Percentiles rank a stretch among this genome's conserved stretches.
Conservation (phyloP, 495 filamentous ascomycete species). For the Trypethelium eluteriae region DNA sequence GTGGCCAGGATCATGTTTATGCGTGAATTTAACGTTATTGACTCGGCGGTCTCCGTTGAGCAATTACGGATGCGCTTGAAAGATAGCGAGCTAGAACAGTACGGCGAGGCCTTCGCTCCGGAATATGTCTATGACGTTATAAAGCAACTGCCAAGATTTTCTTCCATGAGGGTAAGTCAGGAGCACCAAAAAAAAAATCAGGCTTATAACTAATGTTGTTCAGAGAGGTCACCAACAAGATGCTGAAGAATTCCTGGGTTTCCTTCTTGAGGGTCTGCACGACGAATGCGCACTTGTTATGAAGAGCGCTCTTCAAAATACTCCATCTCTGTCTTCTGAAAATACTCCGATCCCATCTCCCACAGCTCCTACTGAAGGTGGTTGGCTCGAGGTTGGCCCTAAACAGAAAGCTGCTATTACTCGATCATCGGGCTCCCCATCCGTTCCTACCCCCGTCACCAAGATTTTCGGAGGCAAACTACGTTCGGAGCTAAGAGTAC, state of each 20-base stretch:
- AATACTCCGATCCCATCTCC: constrained; percentile 39
- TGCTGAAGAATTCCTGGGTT: constrained; percentile 94
- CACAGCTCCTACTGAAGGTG: constrained; percentile 39
- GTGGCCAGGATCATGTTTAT: constrained; percentile 83
- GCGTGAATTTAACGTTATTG: constrained; percentile 80
- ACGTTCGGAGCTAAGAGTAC: constrained; percentile 79
- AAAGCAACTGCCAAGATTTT: constrained; percentile 73
- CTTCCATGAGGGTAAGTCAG: constrained; percentile 71
- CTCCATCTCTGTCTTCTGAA: constrained; percentile 33
- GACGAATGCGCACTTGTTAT: constrained; percentile 82
- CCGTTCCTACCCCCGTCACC: constrained; percentile 72
- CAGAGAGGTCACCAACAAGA: constrained; percentile 95
- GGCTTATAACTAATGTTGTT: constrained; percentile 27
- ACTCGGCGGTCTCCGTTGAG: constrained; percentile 66
- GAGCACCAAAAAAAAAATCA: neutral
- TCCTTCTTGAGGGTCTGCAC: constrained; percentile 84
- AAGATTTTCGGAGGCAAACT: constrained; percentile 92
- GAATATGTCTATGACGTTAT: constrained; percentile 96
- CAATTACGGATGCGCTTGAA: constrained; percentile 67
- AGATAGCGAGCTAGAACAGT: constrained; percentile 75
- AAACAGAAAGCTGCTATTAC: constrained; percentile 84
- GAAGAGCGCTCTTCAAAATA: constrained; percentile 30
- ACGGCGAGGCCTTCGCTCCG: constrained; percentile 84
- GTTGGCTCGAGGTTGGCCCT: constrained; percentile 90
- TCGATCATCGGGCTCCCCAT: constrained; percentile 70